A percentile compares a stretch with the other conserved stretches of the same genome.
phyloP scores from a whole-genome alignment of 2,329 filamentous ascomycete species.

The Chrysosphaeria jannelii region DNA sequence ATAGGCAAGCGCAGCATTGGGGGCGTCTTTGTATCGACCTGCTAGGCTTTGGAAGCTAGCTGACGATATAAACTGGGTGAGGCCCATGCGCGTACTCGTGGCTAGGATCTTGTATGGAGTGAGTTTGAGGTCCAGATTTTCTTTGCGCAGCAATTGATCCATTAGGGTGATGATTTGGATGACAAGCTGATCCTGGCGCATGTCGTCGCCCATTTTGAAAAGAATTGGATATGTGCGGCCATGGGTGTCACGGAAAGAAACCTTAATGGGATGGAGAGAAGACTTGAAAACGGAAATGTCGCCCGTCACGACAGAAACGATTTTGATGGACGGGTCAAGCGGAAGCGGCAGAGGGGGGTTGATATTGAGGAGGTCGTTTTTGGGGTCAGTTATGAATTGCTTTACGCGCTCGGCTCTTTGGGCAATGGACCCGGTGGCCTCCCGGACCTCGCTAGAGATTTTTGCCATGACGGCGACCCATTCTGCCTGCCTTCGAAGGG shows the following conservation, averaged over 20 bases:
- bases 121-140: constrained; percentile 83
- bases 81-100: constrained; percentile 65
- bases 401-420: constrained; percentile 67
- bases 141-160: constrained; percentile 83
- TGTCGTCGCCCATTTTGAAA: constrained; percentile 90
- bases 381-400: constrained; percentile 56
- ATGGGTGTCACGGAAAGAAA: constrained; percentile 58
- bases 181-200: constrained; percentile 88
- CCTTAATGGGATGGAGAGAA: constrained; percentile 65
- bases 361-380: constrained; percentile 60
- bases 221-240: constrained; percentile 68
- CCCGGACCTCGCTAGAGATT: constrained; percentile 66
- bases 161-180: constrained; percentile 94
- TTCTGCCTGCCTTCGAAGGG: constrained; percentile 62
- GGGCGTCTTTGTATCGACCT: constrained; percentile 44
- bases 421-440: constrained; percentile 44
- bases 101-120: constrained; percentile 92
- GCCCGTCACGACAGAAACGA: constrained; percentile 45
- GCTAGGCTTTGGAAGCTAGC: constrained; percentile 59
- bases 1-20: constrained; percentile 46
- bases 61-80: constrained; percentile 79
- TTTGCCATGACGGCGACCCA: constrained; percentile 64
- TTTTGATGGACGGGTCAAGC: constrained; percentile 53
- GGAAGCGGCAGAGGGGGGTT: constrained; percentile 70
- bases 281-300: constrained; percentile 89